These are phyloP conservation scores for Boletus fagicola DNA, from an alignment of 768 basidiomycete genomes.

Conservation along the genomic window DNA sequence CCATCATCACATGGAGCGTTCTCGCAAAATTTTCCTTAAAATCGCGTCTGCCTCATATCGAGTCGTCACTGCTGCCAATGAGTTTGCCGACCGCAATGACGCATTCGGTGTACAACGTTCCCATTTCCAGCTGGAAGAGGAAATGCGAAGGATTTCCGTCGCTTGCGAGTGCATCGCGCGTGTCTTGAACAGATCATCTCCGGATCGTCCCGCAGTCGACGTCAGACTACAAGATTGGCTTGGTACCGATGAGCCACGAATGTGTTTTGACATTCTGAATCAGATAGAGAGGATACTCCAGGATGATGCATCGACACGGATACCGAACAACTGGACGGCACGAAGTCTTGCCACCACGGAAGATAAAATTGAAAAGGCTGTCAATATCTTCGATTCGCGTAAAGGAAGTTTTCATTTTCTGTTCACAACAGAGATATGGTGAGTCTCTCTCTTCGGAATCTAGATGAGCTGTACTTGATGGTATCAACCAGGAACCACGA, in stretches of 20 bases:
- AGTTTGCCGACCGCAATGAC: background rate
- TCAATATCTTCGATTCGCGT: too few relatives aligned
- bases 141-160: background rate
- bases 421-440: constrained; percentile 4
- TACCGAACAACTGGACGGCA: too few relatives aligned
- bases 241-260: background rate
- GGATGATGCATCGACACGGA: too few relatives aligned
- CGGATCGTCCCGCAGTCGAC: background rate
- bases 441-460: background rate
- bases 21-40: background rate
- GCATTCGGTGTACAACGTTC: background rate
- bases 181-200: background rate
- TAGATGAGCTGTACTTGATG: background rate
- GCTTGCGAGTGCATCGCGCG: background rate
- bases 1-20: too few relatives aligned
- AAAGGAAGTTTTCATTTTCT: background rate
- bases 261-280: background rate
- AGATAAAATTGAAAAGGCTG: too few relatives aligned
- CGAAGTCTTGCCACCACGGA: too few relatives aligned
- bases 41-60: background rate
- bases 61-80: background rate
- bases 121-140: constrained; percentile 1
- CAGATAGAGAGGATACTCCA: background rate
- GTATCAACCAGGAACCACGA: constrained; percentile 3
- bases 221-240: constrained; percentile 1